Percentiles rank a stretch among this genome's conserved stretches.
Evolutionary conservation across 768 basidiomycete genomes (phyloP).

Genomic region (Baorangia bicolor): DNA sequence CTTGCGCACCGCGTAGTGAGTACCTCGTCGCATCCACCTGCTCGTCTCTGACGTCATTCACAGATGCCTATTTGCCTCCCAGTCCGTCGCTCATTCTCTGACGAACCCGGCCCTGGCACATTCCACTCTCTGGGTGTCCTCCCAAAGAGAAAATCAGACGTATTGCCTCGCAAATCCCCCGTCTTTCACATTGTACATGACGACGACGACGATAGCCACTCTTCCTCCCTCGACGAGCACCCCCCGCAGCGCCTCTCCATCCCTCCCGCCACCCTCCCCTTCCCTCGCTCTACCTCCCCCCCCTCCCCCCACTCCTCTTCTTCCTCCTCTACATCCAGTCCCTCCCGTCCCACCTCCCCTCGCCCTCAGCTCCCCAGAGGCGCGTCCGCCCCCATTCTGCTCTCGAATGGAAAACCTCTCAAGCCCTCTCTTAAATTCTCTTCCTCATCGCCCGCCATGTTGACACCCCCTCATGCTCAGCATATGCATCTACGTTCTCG

Average conservation of each 20-base stretch:
- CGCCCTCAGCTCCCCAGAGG: constrained; percentile 31
- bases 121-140: constrained; percentile 48
- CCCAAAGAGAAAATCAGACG: constrained; percentile 38
- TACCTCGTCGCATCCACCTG: neutral
- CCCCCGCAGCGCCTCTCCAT: constrained; percentile 3
- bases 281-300: constrained; percentile 37
- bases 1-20: neutral
- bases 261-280: constrained; percentile 35
- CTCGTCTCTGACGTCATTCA: constrained; percentile 6
- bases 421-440: constrained; percentile 77
- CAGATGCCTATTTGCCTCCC: constrained; percentile 17
- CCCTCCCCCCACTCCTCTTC: constrained; percentile 1
- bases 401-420: constrained; percentile 81
- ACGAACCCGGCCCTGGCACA: constrained; percentile 45
- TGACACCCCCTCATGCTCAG: neutral
- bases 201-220: constrained; percentile 28
- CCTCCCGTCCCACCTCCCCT: constrained; percentile 3
- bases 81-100: constrained; percentile 33
- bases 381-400: constrained; percentile 44
- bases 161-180: constrained; percentile 14
- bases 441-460: constrained; percentile 18
- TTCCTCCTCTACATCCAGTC: neutral
- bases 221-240: constrained; percentile 18
- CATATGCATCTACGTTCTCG: constrained; percentile 34
- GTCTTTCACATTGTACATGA: constrained; percentile 22